These are phyloP conservation scores for Panicum hallii DNA, from an alignment of 202 grass and related monocot genomes.

Conservation along the genomic window DNA sequence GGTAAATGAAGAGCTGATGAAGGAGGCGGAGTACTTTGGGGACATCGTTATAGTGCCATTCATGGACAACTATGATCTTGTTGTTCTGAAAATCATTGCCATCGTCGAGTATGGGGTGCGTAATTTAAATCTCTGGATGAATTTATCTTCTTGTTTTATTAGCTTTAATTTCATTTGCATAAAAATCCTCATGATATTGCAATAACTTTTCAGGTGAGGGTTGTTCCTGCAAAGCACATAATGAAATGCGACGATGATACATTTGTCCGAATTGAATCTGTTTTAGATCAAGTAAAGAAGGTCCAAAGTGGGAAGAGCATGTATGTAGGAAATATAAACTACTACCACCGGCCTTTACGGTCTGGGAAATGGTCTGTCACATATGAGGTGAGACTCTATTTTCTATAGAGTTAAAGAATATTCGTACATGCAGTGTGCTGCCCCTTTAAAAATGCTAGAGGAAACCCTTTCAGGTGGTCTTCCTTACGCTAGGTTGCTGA, in stretches of 20 bases:
- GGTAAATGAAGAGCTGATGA: constrained; percentile 67
- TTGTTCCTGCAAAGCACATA: constrained; percentile 75
- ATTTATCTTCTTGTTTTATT: constrained; percentile 9
- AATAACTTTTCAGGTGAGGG: constrained; percentile 62
- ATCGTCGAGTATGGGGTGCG: constrained; percentile 78
- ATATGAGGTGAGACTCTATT: constrained; percentile 73
- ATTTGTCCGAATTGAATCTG: constrained; percentile 84
- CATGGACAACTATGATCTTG: constrained; percentile 78
- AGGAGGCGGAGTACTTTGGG: constrained; percentile 72
- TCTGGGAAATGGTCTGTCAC: constrained; percentile 92
- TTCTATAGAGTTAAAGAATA: constrained; percentile 17
- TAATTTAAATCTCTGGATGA: constrained; percentile 22
- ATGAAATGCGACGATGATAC: constrained; percentile 99
- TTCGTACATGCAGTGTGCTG: neutral
- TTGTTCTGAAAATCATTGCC: constrained; percentile 79
- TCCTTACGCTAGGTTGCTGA: constrained; percentile 3
- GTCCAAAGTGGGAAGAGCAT: constrained; percentile 64
- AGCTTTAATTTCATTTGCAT: neutral
- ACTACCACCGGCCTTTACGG: constrained; percentile 84
- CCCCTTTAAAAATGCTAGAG: neutral
- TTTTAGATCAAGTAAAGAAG: constrained; percentile 76
- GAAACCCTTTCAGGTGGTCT: neutral
- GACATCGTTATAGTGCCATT: constrained; percentile 83
- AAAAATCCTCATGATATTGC: constrained; percentile 24
- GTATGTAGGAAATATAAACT: constrained; percentile 92